phyloP scores from a whole-genome alignment of 2,329 filamentous ascomycete genomes.

The Alternaria infectoria region DNA sequence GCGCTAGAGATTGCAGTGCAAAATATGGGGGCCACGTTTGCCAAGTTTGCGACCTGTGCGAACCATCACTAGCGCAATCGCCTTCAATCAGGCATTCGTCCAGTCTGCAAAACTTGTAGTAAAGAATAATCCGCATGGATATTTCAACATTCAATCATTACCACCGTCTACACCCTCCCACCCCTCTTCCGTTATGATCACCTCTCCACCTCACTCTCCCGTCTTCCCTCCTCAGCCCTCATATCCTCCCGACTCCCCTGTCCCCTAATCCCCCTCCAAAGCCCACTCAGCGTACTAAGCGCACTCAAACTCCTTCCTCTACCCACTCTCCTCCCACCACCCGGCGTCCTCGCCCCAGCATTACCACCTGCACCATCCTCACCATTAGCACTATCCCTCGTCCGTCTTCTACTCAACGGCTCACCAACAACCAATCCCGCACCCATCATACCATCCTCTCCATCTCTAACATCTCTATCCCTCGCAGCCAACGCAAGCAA shows the following conservation, averaged over 20 bases:
- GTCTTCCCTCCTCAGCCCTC: neutral
- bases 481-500: slow-evolving; percentile 14
- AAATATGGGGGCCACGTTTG: no score
- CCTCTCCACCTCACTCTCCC: no score
- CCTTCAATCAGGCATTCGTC: no score
- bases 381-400: slow-evolving; percentile 6
- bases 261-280: slow-evolving; percentile 39
- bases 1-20: neutral
- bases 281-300: slow-evolving; percentile 29
- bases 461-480: neutral
- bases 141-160: no score
- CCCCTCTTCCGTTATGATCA: no score
- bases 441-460: slow-evolving; percentile 8
- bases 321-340: neutral
- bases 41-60: no score
- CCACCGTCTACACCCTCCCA: no score
- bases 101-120: no score
- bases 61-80: no score
- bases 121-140: no score
- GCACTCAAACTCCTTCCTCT: slow-evolving; percentile 37
- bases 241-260: slow-evolving; percentile 20
- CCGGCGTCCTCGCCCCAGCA: neutral
- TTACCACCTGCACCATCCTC: slow-evolving; percentile 1
- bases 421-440: slow-evolving; percentile 19
- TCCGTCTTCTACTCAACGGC: slow-evolving; percentile 31